Percentiles rank a stretch among this genome's conserved stretches.
Evolutionary conservation across 2,329 filamentous ascomycete genomes (phyloP).

Genomic region (Penicillium sp.): DNA sequence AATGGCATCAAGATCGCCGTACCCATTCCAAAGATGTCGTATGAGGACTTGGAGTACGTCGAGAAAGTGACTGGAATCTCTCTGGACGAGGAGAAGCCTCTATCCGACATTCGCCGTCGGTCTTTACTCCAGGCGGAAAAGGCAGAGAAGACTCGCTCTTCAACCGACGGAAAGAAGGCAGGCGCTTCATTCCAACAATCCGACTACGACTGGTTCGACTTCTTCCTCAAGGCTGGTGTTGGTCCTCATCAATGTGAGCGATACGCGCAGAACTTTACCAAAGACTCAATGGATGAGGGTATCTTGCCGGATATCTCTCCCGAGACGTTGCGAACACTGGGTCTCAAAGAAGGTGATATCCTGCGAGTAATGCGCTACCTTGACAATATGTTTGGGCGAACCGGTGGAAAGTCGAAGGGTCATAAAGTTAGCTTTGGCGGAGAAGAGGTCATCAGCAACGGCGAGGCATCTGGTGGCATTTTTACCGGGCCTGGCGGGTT

Average conservation of each 20-base stretch:
- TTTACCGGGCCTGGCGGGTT: constrained; percentile 94
- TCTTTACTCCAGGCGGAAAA: constrained; percentile 31
- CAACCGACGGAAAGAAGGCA: constrained; percentile 44
- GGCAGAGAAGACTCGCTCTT: constrained; percentile 39
- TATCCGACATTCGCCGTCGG: constrained; percentile 75
- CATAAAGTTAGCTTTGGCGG: constrained; percentile 60
- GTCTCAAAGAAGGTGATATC: constrained; percentile 95
- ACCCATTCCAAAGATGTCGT: constrained; percentile 92
- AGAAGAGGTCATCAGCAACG: constrained; percentile 59
- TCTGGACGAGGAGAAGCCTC: constrained; percentile 87
- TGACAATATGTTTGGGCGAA: constrained; percentile 78
- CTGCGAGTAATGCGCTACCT: constrained; percentile 91
- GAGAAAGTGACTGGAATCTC: constrained; percentile 86
- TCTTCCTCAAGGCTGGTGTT: constrained; percentile 92
- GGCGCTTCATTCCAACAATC: constrained; percentile 45
- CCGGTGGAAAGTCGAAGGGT: constrained; percentile 58
- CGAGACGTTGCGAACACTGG: constrained; percentile 79
- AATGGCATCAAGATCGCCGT: constrained; percentile 99
- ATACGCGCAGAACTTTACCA: constrained; percentile 85
- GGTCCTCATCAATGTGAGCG: constrained; percentile 91
- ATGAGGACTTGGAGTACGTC: constrained; percentile 93
- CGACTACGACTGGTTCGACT: constrained; percentile 98
- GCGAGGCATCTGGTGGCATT: constrained; percentile 69
- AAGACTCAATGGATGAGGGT: constrained; percentile 95
- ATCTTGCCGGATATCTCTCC: constrained; percentile 88